phyloP scores from a whole-genome alignment of 768 basidiomycete genomes.

The Calocybe cyanea region DNA sequence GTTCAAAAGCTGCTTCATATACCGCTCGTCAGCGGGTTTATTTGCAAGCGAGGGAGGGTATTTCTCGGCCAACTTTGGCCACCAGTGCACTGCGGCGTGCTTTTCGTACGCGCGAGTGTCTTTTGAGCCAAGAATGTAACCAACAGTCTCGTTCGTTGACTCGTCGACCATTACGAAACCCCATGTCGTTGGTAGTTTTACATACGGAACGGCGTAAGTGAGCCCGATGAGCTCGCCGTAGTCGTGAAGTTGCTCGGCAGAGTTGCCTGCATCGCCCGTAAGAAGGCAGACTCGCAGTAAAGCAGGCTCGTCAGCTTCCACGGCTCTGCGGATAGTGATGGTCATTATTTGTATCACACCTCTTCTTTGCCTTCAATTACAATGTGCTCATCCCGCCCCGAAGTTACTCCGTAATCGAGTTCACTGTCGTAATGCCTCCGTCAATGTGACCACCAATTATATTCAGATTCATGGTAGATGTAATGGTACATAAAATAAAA shows the following conservation, averaged over 20 bases:
- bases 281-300: slow-evolving; percentile 72
- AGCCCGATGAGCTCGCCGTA: slow-evolving; percentile 65
- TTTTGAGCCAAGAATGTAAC: slow-evolving; percentile 65
- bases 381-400: background rate
- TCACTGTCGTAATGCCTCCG: background rate
- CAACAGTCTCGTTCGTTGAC: slow-evolving; percentile 48
- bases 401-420: too few relatives aligned
- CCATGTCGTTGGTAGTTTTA: slow-evolving; percentile 63
- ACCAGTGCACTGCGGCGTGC: slow-evolving; percentile 56
- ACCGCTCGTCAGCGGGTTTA: slow-evolving; percentile 42
- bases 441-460: background rate
- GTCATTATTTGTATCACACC: slow-evolving; percentile 33
- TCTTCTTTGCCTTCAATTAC: too few relatives aligned
- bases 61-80: slow-evolving; percentile 54
- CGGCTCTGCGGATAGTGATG: slow-evolving; percentile 52
- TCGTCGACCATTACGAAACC: slow-evolving; percentile 70
- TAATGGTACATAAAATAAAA: background rate
- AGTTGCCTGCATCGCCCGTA: slow-evolving; percentile 67
- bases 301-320: slow-evolving; percentile 47
- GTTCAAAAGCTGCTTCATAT: slow-evolving; percentile 36
- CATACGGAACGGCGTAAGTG: slow-evolving; percentile 73
- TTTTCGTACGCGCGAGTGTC: slow-evolving; percentile 66
- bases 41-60: slow-evolving; percentile 39
- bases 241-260: slow-evolving; percentile 60
- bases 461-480: slow-evolving; percentile 1